A percentile compares a stretch with the other conserved stretches of the same genome.
Evolutionary conservation across 768 basidiomycete species (phyloP).

Genomic region (Lentinula sp.): DNA sequence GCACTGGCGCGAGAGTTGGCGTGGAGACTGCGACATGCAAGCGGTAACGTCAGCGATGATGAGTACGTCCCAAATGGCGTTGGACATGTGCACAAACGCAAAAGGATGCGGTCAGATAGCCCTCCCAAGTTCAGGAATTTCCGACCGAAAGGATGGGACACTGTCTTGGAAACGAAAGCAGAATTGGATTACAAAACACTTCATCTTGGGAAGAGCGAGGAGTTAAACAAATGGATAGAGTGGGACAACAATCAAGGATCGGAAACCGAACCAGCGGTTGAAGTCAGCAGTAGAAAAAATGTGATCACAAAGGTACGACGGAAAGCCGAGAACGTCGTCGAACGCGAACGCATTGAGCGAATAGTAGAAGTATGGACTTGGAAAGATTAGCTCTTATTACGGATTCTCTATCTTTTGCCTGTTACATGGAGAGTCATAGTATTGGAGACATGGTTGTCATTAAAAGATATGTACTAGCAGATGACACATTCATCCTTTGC

Average conservation of each 20-base stretch:
- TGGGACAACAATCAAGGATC: conserved; percentile 23
- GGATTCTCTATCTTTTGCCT: background rate
- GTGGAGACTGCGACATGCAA: conserved; percentile 69
- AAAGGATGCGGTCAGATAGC: conserved; percentile 23
- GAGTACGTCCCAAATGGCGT: conserved; percentile 33
- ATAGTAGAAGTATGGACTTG: conserved; percentile 65
- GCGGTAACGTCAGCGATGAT: conserved; percentile 63
- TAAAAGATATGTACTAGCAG: conserved; percentile 31
- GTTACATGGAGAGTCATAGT: background rate
- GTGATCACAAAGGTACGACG: conserved; percentile 54
- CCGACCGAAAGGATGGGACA: conserved; percentile 64
- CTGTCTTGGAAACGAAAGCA: conserved; percentile 31
- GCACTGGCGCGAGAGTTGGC: conserved; percentile 79
- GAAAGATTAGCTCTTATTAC: conserved; percentile 18
- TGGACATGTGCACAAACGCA: conserved; percentile 25
- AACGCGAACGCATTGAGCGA: conserved; percentile 69
- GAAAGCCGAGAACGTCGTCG: conserved; percentile 44
- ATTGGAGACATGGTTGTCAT: no score
- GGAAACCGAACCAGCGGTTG: conserved; percentile 29
- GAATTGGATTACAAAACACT: conserved; percentile 33
- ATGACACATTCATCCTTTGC: conserved; percentile 93
- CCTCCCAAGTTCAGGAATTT: conserved; percentile 54
- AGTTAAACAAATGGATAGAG: conserved; percentile 36
- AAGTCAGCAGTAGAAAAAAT: conserved; percentile 38
- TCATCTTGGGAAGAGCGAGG: conserved; percentile 32